Percentiles rank a stretch among this genome's conserved stretches.
Conservation (phyloP, 305 asterid genomes). For the Fraxinus xanthoxyloides region DNA sequence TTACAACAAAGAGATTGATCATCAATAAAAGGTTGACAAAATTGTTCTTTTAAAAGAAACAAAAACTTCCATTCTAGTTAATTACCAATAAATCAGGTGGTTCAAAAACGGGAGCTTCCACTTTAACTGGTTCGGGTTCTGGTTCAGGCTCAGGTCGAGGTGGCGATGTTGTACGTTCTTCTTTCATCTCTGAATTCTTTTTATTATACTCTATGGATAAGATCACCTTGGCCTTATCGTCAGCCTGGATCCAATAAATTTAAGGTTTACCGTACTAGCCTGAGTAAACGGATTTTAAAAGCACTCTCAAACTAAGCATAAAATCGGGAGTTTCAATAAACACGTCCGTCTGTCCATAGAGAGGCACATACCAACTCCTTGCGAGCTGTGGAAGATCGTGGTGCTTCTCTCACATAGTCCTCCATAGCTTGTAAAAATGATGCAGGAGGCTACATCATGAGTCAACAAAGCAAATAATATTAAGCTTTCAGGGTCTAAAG, state of each 20-base stretch:
- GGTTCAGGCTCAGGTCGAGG: slow-evolving; percentile 54
- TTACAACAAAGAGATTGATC: slow-evolving; percentile 18
- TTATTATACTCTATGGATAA: slow-evolving; percentile 77
- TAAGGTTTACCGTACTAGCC: background rate
- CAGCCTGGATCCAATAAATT: slow-evolving; percentile 29
- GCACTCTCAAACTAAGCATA: background rate
- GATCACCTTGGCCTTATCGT: slow-evolving; percentile 67
- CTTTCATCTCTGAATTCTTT: slow-evolving; percentile 61
- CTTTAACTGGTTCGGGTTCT: slow-evolving; percentile 50
- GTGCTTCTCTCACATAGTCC: slow-evolving; percentile 95
- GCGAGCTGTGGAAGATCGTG: slow-evolving; percentile 75
- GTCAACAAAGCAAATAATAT: slow-evolving; percentile 18
- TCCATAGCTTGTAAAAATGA: slow-evolving; percentile 98
- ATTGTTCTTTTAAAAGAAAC: background rate
- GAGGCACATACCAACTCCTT: slow-evolving; percentile 61
- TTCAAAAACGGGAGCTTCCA: slow-evolving; percentile 49
- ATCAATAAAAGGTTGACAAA: background rate
- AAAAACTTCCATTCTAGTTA: background rate
- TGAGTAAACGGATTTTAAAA: background rate
- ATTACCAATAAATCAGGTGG: slow-evolving; percentile 77
- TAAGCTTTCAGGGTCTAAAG: slow-evolving; percentile 13
- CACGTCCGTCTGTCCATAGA: background rate
- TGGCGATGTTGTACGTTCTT: slow-evolving; percentile 47
- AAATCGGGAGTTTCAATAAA: background rate
- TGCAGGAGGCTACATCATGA: slow-evolving; percentile 76